Evolutionary conservation across 345 rosid species (phyloP).

Genomic region (Lepidium aucheri): DNA sequence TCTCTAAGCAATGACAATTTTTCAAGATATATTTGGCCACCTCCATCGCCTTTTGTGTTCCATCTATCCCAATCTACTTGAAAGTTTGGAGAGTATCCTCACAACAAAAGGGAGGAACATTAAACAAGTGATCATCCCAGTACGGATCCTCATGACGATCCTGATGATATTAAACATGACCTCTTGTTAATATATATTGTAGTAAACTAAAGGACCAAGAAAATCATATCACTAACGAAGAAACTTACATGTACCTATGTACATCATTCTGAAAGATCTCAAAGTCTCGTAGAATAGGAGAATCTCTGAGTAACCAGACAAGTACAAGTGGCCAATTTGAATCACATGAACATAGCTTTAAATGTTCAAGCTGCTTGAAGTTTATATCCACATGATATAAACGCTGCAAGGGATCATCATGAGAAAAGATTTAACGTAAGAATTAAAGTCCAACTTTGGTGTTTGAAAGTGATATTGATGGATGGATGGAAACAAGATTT

Average conservation of each 20-base stretch:
- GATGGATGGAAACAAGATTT: too few species aligned
- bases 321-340: background rate
- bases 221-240: background rate
- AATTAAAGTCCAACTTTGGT: too few species aligned
- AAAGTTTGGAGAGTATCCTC: background rate
- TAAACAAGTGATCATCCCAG: background rate
- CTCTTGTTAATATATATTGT: background rate
- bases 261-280: background rate
- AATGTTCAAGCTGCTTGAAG: background rate
- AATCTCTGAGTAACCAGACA: background rate
- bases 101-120: background rate
- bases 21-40: too few species aligned
- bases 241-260: background rate
- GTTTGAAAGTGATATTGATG: too few species aligned
- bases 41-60: too few species aligned
- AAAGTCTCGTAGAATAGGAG: background rate
- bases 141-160: background rate
- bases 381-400: background rate
- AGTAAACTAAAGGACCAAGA: background rate
- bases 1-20: too few species aligned
- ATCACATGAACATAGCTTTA: background rate
- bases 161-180: background rate
- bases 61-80: background rate
- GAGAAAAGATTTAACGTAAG: too few species aligned
- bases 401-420: background rate